Conservation (phyloP, 2,329 filamentous ascomycete species). For the Sarocladium oryzae region DNA sequence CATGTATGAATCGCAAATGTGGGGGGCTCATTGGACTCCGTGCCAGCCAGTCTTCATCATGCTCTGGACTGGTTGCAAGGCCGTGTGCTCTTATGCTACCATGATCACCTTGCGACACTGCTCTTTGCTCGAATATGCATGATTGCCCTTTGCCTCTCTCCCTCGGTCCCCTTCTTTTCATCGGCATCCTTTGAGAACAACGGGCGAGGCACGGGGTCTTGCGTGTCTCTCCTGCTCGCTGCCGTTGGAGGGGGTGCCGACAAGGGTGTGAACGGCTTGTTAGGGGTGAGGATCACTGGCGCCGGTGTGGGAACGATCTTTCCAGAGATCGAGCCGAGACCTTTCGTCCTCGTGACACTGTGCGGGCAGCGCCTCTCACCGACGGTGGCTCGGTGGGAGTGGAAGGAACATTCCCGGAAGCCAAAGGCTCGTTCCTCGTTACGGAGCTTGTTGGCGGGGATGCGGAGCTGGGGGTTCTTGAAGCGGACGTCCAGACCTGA, state of each 20-base stretch:
- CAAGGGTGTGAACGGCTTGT: neutral
- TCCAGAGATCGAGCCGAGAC: neutral
- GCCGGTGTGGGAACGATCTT: slow-evolving; percentile 4
- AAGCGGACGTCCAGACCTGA: slow-evolving; percentile 45
- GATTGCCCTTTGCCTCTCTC: slow-evolving; percentile 19
- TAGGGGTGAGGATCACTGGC: neutral
- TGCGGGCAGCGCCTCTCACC: slow-evolving; percentile 50
- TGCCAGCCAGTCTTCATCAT: neutral
- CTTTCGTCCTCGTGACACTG: slow-evolving; percentile 5
- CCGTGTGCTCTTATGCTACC: no score
- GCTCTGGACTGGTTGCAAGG: no score
- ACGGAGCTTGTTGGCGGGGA: slow-evolving; percentile 48
- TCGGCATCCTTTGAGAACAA: slow-evolving; percentile 23
- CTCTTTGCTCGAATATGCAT: slow-evolving; percentile 22
- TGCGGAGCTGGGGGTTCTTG: slow-evolving; percentile 55
- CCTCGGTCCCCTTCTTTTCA: slow-evolving; percentile 21
- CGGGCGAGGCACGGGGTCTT: slow-evolving; percentile 19
- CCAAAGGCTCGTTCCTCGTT: slow-evolving; percentile 53
- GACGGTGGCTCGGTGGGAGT: slow-evolving; percentile 48
- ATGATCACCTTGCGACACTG: slow-evolving; percentile 5
- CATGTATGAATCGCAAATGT: neutral
- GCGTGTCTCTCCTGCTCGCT: neutral
- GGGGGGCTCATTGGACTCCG: neutral
- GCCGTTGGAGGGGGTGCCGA: neutral
- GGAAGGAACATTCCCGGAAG: slow-evolving; percentile 56